These are phyloP conservation scores for Aegle marmelos DNA, from an alignment of 345 rosid genomes.

Conservation along the genomic window DNA sequence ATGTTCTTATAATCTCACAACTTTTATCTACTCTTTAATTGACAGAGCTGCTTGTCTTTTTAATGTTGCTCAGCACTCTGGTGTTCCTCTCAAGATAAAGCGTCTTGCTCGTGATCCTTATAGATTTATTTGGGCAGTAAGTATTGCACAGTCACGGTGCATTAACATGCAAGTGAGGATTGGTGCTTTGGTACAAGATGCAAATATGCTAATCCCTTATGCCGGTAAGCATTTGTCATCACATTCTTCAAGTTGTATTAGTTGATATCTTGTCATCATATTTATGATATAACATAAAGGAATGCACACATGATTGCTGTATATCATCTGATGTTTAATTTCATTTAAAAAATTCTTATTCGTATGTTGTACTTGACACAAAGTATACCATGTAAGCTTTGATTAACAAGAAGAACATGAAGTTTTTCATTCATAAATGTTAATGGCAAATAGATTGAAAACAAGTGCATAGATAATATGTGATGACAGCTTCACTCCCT, in stretches of 20 bases:
- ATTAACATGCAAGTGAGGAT: conserved; percentile 76
- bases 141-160: conserved; percentile 83
- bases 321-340: not conserved
- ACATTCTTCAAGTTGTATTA: not conserved
- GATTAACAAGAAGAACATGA: not conserved
- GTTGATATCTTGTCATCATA: not conserved
- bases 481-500: not conserved
- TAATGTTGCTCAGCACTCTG: conserved; percentile 52
- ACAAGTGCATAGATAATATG: not conserved
- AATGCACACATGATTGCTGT: not conserved
- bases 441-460: not conserved
- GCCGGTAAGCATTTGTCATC: conserved; percentile 51
- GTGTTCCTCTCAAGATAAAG: conserved; percentile 84
- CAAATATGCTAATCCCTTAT: conserved; percentile 91
- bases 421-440: not conserved
- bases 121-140: conserved; percentile 83
- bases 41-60: conserved; percentile 14
- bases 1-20: not conserved
- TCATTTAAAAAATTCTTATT: not conserved
- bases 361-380: not conserved
- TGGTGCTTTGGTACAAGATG: conserved; percentile 81
- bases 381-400: not conserved
- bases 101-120: conserved; percentile 81
- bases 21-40: not conserved
- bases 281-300: not conserved